Evolutionary conservation across 192 early-diverging fungal genomes (phyloP).

Genomic region (Backusella tarrabulga): DNA sequence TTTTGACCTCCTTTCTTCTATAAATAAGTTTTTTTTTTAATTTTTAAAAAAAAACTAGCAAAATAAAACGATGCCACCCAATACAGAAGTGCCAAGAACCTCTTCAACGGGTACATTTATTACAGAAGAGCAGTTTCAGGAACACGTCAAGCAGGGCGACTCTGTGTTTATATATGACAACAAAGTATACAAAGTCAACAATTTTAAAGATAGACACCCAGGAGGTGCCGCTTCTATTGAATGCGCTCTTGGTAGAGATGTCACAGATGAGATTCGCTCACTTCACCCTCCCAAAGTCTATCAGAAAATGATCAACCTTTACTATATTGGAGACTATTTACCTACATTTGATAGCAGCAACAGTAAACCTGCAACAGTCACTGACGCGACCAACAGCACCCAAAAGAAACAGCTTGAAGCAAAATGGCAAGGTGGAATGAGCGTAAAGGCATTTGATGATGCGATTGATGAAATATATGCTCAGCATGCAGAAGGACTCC

Average conservation of each 20-base stretch:
- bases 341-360: background rate
- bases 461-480: constrained; percentile 12
- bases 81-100: constrained; percentile 10
- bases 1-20: background rate
- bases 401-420: background rate
- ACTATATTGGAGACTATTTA: constrained; percentile 73
- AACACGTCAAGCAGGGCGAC: constrained; percentile 60
- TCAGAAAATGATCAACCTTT: constrained; percentile 71
- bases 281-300: constrained; percentile 86
- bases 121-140: constrained; percentile 34
- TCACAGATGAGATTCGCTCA: constrained; percentile 84
- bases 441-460: constrained; percentile 23
- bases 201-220: constrained; percentile 81
- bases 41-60: background rate
- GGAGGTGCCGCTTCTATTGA: constrained; percentile 88
- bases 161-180: constrained; percentile 79
- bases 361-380: background rate
- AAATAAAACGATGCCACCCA: constrained; percentile 22
- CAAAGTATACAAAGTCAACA: constrained; percentile 89
- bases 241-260: constrained; percentile 88
- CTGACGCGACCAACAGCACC: background rate
- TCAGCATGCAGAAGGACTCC: constrained; percentile 4
- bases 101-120: constrained; percentile 22
- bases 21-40: background rate
- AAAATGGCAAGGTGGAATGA: constrained; percentile 18